Percentiles rank a stretch among this genome's conserved stretches.
Conservation (phyloP, 2,329 filamentous ascomycete species). For the Aspergillus amoenus region DNA sequence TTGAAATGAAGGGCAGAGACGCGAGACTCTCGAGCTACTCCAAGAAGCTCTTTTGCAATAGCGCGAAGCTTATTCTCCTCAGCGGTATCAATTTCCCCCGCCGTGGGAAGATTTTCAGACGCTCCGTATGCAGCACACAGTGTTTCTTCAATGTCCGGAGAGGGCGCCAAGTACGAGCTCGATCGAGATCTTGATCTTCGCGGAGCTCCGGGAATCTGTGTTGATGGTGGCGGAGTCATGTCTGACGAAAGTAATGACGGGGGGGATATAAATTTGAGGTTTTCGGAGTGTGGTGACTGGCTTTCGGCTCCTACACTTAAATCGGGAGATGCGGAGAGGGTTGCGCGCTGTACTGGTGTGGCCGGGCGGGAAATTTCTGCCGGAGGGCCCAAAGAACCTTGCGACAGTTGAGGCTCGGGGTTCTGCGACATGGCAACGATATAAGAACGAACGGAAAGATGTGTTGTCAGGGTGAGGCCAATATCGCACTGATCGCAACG, state of each 20-base stretch:
- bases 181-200: slow-evolving; percentile 44
- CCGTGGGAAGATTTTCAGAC: slow-evolving; percentile 46
- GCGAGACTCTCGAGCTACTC: slow-evolving; percentile 64
- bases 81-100: slow-evolving; percentile 54
- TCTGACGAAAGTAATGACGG: slow-evolving; percentile 48
- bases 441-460: slow-evolving; percentile 3
- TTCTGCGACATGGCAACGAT: slow-evolving; percentile 34
- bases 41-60: slow-evolving; percentile 55
- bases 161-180: slow-evolving; percentile 41
- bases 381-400: slow-evolving; percentile 38
- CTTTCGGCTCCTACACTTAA: slow-evolving; percentile 29
- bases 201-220: slow-evolving; percentile 51
- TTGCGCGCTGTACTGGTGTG: slow-evolving; percentile 33
- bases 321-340: slow-evolving; percentile 38
- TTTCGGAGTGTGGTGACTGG: slow-evolving; percentile 35
- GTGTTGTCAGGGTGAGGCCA: slow-evolving; percentile 19
- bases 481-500: slow-evolving; percentile 21
- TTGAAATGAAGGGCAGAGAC: slow-evolving; percentile 89
- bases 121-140: slow-evolving; percentile 43
- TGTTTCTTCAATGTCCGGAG: slow-evolving; percentile 49
- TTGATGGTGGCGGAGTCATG: slow-evolving; percentile 65
- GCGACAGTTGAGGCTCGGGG: slow-evolving; percentile 26
- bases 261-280: slow-evolving; percentile 39
- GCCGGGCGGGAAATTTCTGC: slow-evolving; percentile 39
- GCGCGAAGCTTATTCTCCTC: slow-evolving; percentile 52